Conservation (phyloP, 495 filamentous ascomycete species). For the Xylaria intraflava region DNA sequence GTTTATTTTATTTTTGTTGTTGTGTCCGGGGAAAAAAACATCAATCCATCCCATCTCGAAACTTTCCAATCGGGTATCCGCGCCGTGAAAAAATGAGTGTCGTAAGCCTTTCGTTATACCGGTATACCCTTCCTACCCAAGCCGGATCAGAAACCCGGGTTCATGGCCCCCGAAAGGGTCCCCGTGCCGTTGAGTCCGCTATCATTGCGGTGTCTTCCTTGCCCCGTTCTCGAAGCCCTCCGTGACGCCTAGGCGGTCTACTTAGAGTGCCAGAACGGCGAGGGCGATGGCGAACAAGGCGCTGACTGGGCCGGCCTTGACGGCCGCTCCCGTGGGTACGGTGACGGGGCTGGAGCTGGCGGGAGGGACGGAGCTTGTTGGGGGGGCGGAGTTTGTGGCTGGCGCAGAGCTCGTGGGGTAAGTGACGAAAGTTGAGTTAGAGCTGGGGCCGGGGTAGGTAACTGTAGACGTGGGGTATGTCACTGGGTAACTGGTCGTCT, state of each 20-base stretch:
- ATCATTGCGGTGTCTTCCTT: no score
- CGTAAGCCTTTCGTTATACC: no score
- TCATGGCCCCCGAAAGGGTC: no score
- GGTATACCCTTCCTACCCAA: no score
- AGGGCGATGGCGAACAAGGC: conserved; percentile 27
- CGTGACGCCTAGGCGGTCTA: background rate
- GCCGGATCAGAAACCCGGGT: no score
- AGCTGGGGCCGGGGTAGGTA: conserved; percentile 15
- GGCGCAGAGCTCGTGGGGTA: conserved; percentile 1
- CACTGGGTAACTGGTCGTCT: conserved; percentile 12
- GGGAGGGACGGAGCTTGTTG: conserved; percentile 6
- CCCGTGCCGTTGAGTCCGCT: no score
- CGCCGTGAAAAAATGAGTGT: no score
- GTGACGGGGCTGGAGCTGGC: conserved; percentile 7
- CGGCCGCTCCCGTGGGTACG: conserved; percentile 26
- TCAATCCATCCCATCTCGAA: no score
- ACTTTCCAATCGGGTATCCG: no score
- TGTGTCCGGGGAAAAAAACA: no score
- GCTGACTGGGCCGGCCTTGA: conserved; percentile 23
- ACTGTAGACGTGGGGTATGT: conserved; percentile 16
- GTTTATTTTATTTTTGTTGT: no score
- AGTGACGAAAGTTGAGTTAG: conserved; percentile 17
- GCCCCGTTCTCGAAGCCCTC: background rate
- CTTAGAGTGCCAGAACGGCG: conserved; percentile 28
- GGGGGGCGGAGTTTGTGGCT: background rate